A percentile compares a stretch with the other conserved stretches of the same genome.
Conservation (phyloP, 176 grass and related monocot species). For the Triticum urartu region DNA sequence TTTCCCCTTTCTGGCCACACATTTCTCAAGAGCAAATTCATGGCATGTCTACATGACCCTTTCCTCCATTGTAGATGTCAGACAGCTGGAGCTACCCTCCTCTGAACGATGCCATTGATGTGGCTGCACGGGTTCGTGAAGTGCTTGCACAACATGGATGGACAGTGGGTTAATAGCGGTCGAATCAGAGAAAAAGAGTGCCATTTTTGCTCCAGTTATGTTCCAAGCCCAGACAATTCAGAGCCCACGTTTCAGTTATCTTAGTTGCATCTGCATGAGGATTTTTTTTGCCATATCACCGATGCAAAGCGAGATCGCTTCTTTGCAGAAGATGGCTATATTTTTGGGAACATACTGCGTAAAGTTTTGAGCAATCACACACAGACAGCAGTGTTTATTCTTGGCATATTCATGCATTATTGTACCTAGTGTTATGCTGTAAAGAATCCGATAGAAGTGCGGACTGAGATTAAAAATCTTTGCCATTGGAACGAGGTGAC, state of each 20-base stretch:
- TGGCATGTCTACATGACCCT: background rate
- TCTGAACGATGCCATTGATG: slow-evolving; percentile 66
- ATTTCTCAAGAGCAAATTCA: background rate
- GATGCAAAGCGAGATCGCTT: background rate
- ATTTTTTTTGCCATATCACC: background rate
- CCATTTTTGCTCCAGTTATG: background rate
- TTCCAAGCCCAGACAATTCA: background rate
- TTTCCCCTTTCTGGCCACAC: background rate
- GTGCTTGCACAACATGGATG: slow-evolving; percentile 63
- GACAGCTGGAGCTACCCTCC: slow-evolving; percentile 87
- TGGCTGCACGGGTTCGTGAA: slow-evolving; percentile 55
- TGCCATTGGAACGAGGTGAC: background rate
- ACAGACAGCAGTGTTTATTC: background rate
- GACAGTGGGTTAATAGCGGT: slow-evolving; percentile 45
- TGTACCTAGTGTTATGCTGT: background rate
- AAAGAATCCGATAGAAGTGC: background rate
- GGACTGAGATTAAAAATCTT: background rate
- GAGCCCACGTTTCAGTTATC: background rate
- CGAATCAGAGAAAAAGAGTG: background rate
- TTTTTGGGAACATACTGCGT: background rate
- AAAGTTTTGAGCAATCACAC: slow-evolving; percentile 7
- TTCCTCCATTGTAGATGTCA: slow-evolving; percentile 60
- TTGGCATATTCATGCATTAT: background rate
- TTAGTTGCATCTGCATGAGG: background rate
- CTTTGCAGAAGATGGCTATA: background rate